Conservation (phyloP, 106 monocot species). For the Phalaenopsis aphrodite region DNA sequence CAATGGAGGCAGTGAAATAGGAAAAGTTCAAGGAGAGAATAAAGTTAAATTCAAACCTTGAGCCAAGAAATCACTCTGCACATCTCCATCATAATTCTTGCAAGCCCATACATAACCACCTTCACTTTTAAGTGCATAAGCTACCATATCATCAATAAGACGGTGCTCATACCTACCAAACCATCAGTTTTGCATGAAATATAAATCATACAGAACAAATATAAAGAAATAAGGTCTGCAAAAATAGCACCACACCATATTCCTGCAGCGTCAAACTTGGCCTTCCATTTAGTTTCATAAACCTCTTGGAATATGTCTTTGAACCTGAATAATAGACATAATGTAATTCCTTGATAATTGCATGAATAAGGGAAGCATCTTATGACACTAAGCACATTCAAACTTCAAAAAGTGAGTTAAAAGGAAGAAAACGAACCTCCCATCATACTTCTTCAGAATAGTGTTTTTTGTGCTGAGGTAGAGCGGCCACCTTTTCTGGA, state of each 20-base stretch:
- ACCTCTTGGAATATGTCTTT: slow-evolving; percentile 97
- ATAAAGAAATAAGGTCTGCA: background rate
- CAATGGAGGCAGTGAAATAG: background rate
- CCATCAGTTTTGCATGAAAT: slow-evolving; percentile 10
- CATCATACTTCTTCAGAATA: slow-evolving; percentile 96
- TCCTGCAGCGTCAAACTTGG: slow-evolving; percentile 79
- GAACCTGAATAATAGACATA: slow-evolving; percentile 44
- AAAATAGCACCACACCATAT: slow-evolving; percentile 53
- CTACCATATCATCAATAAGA: slow-evolving; percentile 99
- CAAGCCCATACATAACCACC: slow-evolving; percentile 98
- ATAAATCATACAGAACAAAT: slow-evolving; percentile 1
- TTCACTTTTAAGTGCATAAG: slow-evolving; percentile 86
- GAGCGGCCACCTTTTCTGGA: slow-evolving; percentile 89
- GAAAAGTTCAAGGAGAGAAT: background rate
- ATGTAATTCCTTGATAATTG: background rate
- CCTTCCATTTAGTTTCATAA: slow-evolving; percentile 75
- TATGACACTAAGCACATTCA: background rate
- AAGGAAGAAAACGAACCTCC: slow-evolving; percentile 45
- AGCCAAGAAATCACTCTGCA: slow-evolving; percentile 96
- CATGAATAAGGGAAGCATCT: background rate
- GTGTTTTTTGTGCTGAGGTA: slow-evolving; percentile 99
- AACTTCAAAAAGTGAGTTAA: background rate
- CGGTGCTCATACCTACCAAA: slow-evolving; percentile 89
- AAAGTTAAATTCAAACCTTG: slow-evolving; percentile 46
- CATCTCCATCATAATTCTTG: slow-evolving; percentile 98